phyloP scores from a whole-genome alignment of 2,329 filamentous ascomycete genomes.

The Fusarium praegraminearum region DNA sequence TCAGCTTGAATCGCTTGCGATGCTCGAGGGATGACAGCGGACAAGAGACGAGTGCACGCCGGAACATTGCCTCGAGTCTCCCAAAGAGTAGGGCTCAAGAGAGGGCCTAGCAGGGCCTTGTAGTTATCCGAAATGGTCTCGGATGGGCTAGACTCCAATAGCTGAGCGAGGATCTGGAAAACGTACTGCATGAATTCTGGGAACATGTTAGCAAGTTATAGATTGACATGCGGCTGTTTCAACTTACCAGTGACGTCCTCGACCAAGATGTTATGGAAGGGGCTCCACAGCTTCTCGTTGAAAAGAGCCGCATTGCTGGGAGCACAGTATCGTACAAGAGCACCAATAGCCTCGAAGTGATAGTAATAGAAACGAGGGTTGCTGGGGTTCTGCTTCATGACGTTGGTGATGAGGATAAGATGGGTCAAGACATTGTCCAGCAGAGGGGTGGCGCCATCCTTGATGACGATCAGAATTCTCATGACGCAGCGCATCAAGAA shows the following conservation, averaged over 20 bases:
- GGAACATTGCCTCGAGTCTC: slow-evolving; percentile 93
- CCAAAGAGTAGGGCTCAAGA: slow-evolving; percentile 88
- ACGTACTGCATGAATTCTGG: slow-evolving; percentile 95
- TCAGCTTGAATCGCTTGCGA: slow-evolving; percentile 78
- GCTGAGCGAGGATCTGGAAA: slow-evolving; percentile 92
- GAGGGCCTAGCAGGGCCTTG: slow-evolving; percentile 79
- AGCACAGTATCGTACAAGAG: slow-evolving; percentile 80
- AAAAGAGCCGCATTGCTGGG: slow-evolving; percentile 75
- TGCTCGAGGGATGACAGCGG: slow-evolving; percentile 84
- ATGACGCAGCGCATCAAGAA: slow-evolving; percentile 99
- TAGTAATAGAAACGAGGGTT: slow-evolving; percentile 99
- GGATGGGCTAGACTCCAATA: slow-evolving; percentile 86
- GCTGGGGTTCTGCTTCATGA: slow-evolving; percentile 94
- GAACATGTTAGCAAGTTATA: slow-evolving; percentile 47
- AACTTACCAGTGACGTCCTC: slow-evolving; percentile 81
- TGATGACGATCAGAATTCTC: slow-evolving; percentile 94
- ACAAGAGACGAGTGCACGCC: slow-evolving; percentile 85
- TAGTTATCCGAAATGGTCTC: slow-evolving; percentile 85
- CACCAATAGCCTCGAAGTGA: slow-evolving; percentile 94
- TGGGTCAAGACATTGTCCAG: slow-evolving; percentile 84
- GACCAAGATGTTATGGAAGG: slow-evolving; percentile 83
- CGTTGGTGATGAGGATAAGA: slow-evolving; percentile 87
- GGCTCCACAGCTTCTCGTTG: slow-evolving; percentile 83
- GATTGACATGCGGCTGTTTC: background rate
- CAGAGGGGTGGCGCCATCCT: slow-evolving; percentile 80